These are phyloP conservation scores for Solanum sitiens DNA, from an alignment of 257 asterid species.

Conservation along the genomic window DNA sequence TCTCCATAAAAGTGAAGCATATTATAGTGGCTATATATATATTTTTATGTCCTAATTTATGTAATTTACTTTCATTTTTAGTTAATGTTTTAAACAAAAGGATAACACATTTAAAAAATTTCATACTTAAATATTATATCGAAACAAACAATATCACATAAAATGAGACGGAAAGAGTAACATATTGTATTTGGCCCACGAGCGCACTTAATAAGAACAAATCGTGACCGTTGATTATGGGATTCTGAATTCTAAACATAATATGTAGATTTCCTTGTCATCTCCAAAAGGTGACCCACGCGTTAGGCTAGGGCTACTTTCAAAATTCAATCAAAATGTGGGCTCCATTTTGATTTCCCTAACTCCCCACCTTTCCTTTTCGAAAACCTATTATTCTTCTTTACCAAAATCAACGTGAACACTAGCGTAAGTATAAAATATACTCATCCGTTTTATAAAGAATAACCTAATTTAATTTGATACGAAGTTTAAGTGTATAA, in stretches of 20 bases:
- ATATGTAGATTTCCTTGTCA: no score
- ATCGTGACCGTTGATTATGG: slow-evolving; percentile 2
- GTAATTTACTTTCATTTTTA: no score
- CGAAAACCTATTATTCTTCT: neutral
- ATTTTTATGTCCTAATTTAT: rapidly evolving
- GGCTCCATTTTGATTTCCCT: neutral
- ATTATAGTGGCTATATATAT: neutral
- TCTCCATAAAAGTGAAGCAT: neutral
- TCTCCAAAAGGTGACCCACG: slow-evolving; percentile 5
- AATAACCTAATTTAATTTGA: no score
- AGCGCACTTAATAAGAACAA: neutral
- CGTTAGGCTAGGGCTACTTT: slow-evolving; percentile 3
- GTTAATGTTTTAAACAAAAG: no score
- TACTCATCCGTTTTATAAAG: no score
- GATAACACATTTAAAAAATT: no score
- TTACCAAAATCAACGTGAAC: no score
- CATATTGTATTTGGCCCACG: neutral
- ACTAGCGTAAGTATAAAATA: no score
- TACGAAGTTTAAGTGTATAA: no score
- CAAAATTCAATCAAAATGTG: neutral
- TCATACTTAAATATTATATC: no score
- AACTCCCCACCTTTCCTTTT: neutral
- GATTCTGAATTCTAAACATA: neutral
- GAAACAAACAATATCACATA: rapidly evolving
- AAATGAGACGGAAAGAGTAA: rapidly evolving